Percentiles rank a stretch among this genome's conserved stretches.
phyloP scores from a whole-genome alignment of 495 filamentous ascomycete genomes.

The Talaromyces nanjingensis region DNA sequence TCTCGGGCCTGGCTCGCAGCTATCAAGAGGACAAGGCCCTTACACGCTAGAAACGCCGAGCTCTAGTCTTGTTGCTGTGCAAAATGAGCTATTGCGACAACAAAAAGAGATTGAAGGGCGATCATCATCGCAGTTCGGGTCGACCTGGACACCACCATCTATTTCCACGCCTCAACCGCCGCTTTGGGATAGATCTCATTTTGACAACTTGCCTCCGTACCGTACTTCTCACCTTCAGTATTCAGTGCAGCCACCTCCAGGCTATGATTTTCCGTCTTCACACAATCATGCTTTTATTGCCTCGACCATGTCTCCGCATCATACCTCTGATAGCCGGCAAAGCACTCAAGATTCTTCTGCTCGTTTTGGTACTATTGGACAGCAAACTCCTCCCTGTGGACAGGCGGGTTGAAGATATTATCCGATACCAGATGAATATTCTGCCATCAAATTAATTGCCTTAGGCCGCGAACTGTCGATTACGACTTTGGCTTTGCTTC shows the following conservation, averaged over 20 bases:
- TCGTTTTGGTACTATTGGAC: conserved; percentile 35
- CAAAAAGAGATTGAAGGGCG: not conserved
- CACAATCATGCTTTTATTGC: conserved; percentile 39
- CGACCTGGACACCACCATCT: not conserved
- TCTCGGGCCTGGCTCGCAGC: conserved; percentile 17
- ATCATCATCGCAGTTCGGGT: not conserved
- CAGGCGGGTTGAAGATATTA: conserved; percentile 36
- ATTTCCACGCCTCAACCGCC: not conserved
- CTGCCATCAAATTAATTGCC: not conserved
- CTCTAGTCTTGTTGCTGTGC: conserved; percentile 17
- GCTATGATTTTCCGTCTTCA: conserved; percentile 22
- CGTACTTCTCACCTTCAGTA: not conserved
- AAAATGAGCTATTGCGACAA: not conserved
- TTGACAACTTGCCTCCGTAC: not conserved
- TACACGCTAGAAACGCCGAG: conserved; percentile 7
- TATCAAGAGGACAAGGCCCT: conserved; percentile 19
- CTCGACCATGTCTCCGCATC: conserved; percentile 20
- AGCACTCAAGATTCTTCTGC: conserved; percentile 23
- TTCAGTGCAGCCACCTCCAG: not conserved
- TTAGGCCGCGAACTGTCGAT: not conserved
- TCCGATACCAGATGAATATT: not conserved
- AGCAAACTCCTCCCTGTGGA: conserved; percentile 39
- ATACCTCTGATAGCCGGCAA: conserved; percentile 13
- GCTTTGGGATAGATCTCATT: not conserved
- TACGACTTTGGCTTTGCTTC: not conserved